These are phyloP conservation scores for Cyberlindnera xylosilytica DNA, from an alignment of 805 yeast species.

Conservation along the genomic window DNA sequence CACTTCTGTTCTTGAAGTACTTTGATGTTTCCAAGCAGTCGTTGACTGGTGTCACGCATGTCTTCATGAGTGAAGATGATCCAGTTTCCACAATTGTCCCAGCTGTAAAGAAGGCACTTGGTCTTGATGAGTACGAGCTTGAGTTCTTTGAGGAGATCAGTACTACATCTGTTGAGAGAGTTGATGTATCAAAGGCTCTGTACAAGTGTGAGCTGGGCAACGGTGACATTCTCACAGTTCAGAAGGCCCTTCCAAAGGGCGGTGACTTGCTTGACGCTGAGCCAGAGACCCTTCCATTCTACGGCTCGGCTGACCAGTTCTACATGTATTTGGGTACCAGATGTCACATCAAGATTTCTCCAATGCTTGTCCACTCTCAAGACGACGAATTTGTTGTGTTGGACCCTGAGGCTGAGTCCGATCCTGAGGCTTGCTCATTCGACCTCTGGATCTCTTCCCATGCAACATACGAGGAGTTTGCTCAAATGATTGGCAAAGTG, in stretches of 20 bases:
- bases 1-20: constrained; percentile 53
- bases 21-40: constrained; percentile 56
- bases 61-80: constrained; percentile 47
- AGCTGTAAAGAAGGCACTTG: constrained; percentile 40
- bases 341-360: constrained; percentile 53
- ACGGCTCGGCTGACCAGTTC: constrained; percentile 40
- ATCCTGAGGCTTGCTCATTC: constrained; percentile 30
- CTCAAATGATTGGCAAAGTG: constrained; percentile 53
- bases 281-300: constrained; percentile 30
- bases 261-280: constrained; percentile 9
- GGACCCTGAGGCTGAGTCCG: constrained; percentile 25
- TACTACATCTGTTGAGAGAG: constrained; percentile 45
- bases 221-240: constrained; percentile 58
- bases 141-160: constrained; percentile 60
- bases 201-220: constrained; percentile 55
- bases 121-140: constrained; percentile 34
- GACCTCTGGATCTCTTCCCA: constrained; percentile 69
- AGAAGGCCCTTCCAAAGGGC: constrained; percentile 24
- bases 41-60: constrained; percentile 65
- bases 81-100: constrained; percentile 39
- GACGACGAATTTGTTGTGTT: constrained; percentile 49
- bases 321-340: constrained; percentile 58
- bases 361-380: constrained; percentile 37
- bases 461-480: constrained; percentile 56
- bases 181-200: constrained; percentile 38